A percentile compares a stretch with the other conserved stretches of the same genome.
phyloP scores from a whole-genome alignment of 148 eudicot species.

The Pharnaceum exiguum region DNA sequence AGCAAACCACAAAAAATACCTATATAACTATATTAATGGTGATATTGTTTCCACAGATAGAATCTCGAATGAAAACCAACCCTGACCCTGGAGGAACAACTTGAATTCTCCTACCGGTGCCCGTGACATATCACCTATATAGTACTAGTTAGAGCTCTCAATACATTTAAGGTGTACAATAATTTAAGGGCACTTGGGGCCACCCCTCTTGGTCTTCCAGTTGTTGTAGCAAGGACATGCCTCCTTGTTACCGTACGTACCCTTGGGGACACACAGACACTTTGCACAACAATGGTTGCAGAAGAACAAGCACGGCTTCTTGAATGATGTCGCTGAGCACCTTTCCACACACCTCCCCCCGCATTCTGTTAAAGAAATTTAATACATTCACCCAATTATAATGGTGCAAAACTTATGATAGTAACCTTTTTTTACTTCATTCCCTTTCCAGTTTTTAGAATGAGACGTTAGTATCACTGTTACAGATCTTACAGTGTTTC shows the following conservation, averaged over 20 bases:
- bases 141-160: neutral
- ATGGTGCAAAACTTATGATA: neutral
- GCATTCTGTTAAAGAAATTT: conserved; percentile 23
- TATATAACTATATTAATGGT: too few relatives aligned
- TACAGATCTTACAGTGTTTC: too few relatives aligned
- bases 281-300: conserved; percentile 45
- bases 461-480: too few relatives aligned
- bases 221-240: conserved; percentile 60
- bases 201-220: conserved; percentile 60
- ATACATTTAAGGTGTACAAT: neutral
- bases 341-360: conserved; percentile 33
- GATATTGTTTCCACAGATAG: too few relatives aligned
- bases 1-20: too few relatives aligned
- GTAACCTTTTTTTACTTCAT: neutral
- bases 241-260: conserved; percentile 60
- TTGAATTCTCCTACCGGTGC: neutral
- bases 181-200: conserved; percentile 51
- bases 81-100: neutral
- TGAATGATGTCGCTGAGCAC: conserved; percentile 42
- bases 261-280: conserved; percentile 57
- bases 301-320: conserved; percentile 44
- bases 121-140: neutral
- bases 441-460: too few relatives aligned
- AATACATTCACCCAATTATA: neutral
- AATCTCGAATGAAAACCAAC: too few relatives aligned